Evolutionary conservation across 1,284 basidiomycete species (phyloP), one percentile per base, ranked within the genome.

Genomic region (Tetrapyrgos nigripes): DNA sequence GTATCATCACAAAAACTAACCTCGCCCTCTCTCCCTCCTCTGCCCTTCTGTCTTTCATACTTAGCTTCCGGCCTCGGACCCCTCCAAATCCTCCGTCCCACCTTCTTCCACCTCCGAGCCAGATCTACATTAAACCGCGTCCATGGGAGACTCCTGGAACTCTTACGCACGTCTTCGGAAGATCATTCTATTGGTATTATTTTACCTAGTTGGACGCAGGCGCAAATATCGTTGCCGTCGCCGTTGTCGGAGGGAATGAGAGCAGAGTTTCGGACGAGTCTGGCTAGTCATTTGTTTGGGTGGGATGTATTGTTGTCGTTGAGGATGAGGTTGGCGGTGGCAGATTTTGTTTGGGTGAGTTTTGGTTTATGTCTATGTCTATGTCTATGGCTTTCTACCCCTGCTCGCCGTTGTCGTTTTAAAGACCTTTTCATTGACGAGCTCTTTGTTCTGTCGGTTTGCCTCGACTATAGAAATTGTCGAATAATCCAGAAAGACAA

Each of bases 301-400:
- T 85, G 81, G 76, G 78, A 84, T 57, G 68, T 69, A 47, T 66
- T 89, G 23, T 70, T 83, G 44, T 78, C 77, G 0, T 71, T 86
- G 47, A 80, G 88, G 45, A 76, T 89, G 72, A 77, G 80, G 49
- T 76, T 90, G 55, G 78, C 80, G 9, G 65, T 90, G 26, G 82
- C 87, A 1, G 83, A 85, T 70, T 86, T 83, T 64, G 83, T 83
- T 61, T 86, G 88, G 85, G 89, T 91, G 58, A 46, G 83, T 73
- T 40, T 4, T 17, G 23, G 14, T 40, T 17, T 11, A n/a, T 8
- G 5, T 53, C 6, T 49, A 55, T 46, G 45, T 48, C 31, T 35
- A 49, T 44, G 4, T 4, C 11, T 27, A 24, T 53, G 23, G 46
- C 47, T 49, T 55, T 52, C 50, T 60, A 64, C 37, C n/a, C n/a